These are phyloP conservation scores for Blastobotrys aristatus DNA, from an alignment of 1,139 yeast species.

Conservation along the genomic window DNA sequence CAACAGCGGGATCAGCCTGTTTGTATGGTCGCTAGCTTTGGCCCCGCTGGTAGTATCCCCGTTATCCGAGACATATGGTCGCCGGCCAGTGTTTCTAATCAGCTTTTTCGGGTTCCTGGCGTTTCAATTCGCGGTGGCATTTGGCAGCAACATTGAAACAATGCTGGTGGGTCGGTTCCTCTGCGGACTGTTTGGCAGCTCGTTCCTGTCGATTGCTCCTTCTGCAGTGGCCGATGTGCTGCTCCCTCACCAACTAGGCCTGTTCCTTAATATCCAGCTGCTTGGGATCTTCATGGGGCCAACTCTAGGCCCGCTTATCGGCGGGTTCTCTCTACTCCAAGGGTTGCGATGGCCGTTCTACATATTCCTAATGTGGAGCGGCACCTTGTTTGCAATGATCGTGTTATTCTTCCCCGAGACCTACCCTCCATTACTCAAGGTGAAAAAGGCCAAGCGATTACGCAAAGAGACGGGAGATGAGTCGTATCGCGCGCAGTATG, in stretches of 20 bases:
- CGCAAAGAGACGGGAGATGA: conserved; percentile 56
- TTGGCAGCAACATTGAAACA: conserved; percentile 67
- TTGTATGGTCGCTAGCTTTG: conserved; percentile 55
- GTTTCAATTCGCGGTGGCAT: conserved; percentile 55
- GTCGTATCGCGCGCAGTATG: conserved; percentile 88
- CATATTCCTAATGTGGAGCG: conserved; percentile 58
- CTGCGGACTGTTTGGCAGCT: conserved; percentile 57
- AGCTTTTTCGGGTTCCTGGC: conserved; percentile 41
- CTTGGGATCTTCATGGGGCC: conserved; percentile 65
- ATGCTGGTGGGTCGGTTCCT: conserved; percentile 57
- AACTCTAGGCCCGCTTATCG: conserved; percentile 55
- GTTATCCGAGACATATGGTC: conserved; percentile 57
- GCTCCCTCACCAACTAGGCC: conserved; percentile 53
- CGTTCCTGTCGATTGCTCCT: conserved; percentile 75
- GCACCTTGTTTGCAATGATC: conserved; percentile 43
- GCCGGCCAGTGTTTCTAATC: conserved; percentile 48
- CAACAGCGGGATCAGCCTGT: conserved; percentile 54
- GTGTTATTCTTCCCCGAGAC: conserved; percentile 63
- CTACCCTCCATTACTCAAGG: conserved; percentile 49
- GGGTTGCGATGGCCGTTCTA: conserved; percentile 49
- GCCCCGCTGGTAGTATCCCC: conserved; percentile 66
- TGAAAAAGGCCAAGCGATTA: conserved; percentile 30
- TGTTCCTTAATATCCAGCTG: conserved; percentile 60
- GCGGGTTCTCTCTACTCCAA: conserved; percentile 39
- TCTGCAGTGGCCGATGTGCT: conserved; percentile 76